These are phyloP conservation scores for Ophiostoma angusticollis DNA, from an alignment of 2,329 filamentous ascomycete species.

Conservation along the genomic window DNA sequence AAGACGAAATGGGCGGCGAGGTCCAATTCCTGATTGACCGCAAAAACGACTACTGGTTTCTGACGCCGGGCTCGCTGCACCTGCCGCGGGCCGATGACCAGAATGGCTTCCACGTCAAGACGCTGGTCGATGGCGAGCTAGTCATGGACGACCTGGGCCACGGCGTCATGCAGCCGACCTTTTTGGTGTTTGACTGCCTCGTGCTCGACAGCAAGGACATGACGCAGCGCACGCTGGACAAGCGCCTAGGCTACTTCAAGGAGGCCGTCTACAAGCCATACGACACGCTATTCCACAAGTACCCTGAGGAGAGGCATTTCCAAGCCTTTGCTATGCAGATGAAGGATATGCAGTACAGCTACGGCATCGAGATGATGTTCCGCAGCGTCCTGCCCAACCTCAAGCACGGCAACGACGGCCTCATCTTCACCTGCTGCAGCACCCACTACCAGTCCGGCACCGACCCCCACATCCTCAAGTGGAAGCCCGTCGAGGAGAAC, in stretches of 20 bases:
- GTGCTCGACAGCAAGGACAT: conserved; percentile 64
- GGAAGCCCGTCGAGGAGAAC: conserved; percentile 94
- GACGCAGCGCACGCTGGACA: conserved; percentile 71
- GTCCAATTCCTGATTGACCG: conserved; percentile 91
- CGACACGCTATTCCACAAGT: conserved; percentile 47
- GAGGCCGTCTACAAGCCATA: conserved; percentile 64
- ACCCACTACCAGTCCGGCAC: conserved; percentile 82
- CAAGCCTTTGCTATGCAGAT: conserved; percentile 74
- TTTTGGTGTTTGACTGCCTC: conserved; percentile 87
- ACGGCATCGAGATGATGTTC: conserved; percentile 89
- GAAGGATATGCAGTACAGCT: conserved; percentile 81
- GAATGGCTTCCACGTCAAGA: conserved; percentile 58
- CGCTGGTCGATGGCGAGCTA: conserved; percentile 84
- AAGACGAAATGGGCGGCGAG: conserved; percentile 47
- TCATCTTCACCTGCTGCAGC: conserved; percentile 92
- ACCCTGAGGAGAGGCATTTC: conserved; percentile 53
- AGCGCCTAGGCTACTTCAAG: conserved; percentile 76
- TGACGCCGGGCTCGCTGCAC: conserved; percentile 57
- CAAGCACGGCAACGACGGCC: conserved; percentile 85
- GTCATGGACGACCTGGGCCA: conserved; percentile 67
- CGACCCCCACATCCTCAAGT: conserved; percentile 88
- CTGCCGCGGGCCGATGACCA: conserved; percentile 58
- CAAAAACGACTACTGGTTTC: conserved; percentile 92
- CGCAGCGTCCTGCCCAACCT: conserved; percentile 69
- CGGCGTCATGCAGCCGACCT: conserved; percentile 60